These are phyloP conservation scores for Aspergillus tubingensis DNA, from an alignment of 2,329 filamentous ascomycete species.

Conservation along the genomic window DNA sequence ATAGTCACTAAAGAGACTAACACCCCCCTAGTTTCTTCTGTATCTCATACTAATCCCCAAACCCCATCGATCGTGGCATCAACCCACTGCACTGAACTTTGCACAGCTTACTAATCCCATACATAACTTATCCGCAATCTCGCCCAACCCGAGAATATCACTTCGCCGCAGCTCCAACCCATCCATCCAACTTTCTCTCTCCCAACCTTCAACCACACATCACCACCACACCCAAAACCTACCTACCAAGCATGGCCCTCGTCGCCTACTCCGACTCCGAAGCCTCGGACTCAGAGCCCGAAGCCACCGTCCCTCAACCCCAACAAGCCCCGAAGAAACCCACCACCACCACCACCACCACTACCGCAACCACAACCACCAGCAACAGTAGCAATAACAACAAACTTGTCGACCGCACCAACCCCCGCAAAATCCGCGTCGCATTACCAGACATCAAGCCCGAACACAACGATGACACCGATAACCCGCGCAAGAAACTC, in stretches of 20 bases:
- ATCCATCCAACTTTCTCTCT: background rate
- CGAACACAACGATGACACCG: slow-evolving; percentile 43
- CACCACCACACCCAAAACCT: background rate
- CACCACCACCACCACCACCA: slow-evolving; percentile 24
- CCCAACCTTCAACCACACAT: background rate
- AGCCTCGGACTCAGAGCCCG: slow-evolving; percentile 62
- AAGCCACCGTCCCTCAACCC: slow-evolving; percentile 28
- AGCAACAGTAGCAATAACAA: slow-evolving; percentile 19
- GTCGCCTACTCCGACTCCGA: slow-evolving; percentile 84
- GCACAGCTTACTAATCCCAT: background rate
- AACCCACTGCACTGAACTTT: background rate
- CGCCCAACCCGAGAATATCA: background rate
- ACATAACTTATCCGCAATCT: background rate
- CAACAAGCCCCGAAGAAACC: slow-evolving; percentile 29
- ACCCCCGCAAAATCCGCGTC: slow-evolving; percentile 81
- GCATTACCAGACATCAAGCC: slow-evolving; percentile 64
- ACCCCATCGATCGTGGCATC: too few relatives aligned
- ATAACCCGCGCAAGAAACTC: slow-evolving; percentile 68
- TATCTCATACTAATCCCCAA: too few relatives aligned
- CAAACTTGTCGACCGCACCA: slow-evolving; percentile 70
- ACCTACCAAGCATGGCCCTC: slow-evolving; percentile 65
- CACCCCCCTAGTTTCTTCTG: too few relatives aligned
- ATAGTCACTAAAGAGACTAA: too few relatives aligned
- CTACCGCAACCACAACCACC: slow-evolving; percentile 23
- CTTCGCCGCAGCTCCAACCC: background rate